These are phyloP conservation scores for Ceratobasidium sp. DNA, from an alignment of 1,284 basidiomycete genomes.

Conservation along the genomic window DNA sequence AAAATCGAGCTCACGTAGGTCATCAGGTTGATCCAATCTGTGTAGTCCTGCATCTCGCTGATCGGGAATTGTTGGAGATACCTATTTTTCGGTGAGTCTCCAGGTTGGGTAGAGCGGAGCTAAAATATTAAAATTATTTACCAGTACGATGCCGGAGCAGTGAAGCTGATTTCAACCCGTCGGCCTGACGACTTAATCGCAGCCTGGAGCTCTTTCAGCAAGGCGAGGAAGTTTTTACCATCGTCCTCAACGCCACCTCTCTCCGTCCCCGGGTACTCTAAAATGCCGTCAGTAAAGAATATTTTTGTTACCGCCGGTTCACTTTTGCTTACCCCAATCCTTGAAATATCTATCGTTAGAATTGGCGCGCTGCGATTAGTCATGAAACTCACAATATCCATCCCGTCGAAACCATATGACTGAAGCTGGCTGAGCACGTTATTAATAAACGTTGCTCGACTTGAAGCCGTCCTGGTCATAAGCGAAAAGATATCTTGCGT, in stretches of 20 bases:
- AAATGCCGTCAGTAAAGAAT: neutral
- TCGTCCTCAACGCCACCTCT: conserved; percentile 31
- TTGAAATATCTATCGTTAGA: neutral
- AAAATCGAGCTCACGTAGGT: conserved; percentile 14
- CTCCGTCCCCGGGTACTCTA: conserved; percentile 37
- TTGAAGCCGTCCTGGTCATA: conserved; percentile 11
- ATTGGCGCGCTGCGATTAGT: neutral
- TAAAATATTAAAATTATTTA: neutral
- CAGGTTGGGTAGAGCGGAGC: too few species aligned
- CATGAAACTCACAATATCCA: conserved; percentile 32
- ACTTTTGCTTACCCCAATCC: conserved; percentile 11
- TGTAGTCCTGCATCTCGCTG: conserved; percentile 24
- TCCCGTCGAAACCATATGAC: conserved; percentile 34
- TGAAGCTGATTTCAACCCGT: conserved; percentile 29
- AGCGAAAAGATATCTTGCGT: conserved; percentile 30
- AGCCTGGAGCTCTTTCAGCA: conserved; percentile 34
- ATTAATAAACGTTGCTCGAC: conserved; percentile 26
- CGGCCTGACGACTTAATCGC: conserved; percentile 17
- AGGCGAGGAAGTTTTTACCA: conserved; percentile 36
- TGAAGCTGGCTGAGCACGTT: conserved; percentile 32
- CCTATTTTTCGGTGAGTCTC: neutral
- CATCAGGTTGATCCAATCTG: conserved; percentile 44
- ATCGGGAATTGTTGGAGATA: conserved; percentile 41
- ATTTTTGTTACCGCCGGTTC: neutral
- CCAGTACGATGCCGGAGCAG: conserved; percentile 40